Evolutionary conservation across 768 basidiomycete species (phyloP).

Genomic region (Austroboletus eburneus): DNA sequence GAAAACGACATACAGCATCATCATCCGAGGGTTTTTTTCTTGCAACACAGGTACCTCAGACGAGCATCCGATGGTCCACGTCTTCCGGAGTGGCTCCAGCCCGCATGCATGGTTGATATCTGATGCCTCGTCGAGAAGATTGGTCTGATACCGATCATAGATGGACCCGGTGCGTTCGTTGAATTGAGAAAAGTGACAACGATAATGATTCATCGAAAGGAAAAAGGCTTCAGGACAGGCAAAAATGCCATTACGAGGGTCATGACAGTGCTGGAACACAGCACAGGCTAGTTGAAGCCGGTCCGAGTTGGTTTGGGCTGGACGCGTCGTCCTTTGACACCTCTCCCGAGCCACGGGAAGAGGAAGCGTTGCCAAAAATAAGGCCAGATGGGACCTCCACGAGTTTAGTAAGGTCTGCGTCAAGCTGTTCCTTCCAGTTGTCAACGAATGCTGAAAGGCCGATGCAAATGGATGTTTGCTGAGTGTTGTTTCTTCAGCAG

Average conservation of each 20-base stretch:
- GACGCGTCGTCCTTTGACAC: no score
- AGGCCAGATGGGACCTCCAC: background rate
- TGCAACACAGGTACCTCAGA: constrained; percentile 2
- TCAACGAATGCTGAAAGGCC: constrained; percentile 4
- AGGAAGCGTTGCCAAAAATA: background rate
- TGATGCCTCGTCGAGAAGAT: background rate
- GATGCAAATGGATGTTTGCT: background rate
- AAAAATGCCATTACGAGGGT: background rate
- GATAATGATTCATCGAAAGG: no score
- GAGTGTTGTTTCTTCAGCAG: background rate
- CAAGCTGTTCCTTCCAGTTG: constrained; percentile 6
- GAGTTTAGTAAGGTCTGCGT: constrained; percentile 1
- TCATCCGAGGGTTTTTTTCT: background rate
- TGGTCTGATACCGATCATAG: background rate
- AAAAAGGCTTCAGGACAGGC: background rate
- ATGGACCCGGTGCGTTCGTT: no score
- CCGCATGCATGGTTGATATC: constrained; percentile 1
- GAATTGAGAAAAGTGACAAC: no score
- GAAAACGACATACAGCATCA: constrained; percentile 1
- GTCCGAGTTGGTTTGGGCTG: no score
- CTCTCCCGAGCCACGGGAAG: background rate
- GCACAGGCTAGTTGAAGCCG: constrained; percentile 8
- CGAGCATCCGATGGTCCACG: constrained; percentile 5
- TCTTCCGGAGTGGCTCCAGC: constrained; percentile 3
- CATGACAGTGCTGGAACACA: no score